phyloP scores from a whole-genome alignment of 345 rosid genomes.

The Cochlearia excelsa region DNA sequence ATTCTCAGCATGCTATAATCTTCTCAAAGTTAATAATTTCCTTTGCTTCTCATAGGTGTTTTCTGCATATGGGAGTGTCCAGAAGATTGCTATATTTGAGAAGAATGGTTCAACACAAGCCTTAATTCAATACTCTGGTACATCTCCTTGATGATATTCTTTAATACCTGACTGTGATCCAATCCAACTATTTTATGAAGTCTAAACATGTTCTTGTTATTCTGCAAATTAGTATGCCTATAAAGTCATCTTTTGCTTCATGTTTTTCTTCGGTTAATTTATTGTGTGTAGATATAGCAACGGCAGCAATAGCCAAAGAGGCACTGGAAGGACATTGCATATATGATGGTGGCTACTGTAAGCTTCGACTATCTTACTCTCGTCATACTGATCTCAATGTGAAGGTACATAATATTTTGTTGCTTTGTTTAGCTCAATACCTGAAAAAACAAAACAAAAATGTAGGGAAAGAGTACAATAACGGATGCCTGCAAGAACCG shows the following conservation, averaged over 20 bases:
- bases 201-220: neutral
- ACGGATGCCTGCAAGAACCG: slow-evolving; percentile 41
- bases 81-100: slow-evolving; percentile 95
- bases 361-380: slow-evolving; percentile 99
- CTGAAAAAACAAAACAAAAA: no score
- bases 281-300: slow-evolving; percentile 55
- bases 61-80: slow-evolving; percentile 83
- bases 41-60: slow-evolving; percentile 53
- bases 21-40: neutral
- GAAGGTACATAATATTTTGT: slow-evolving; percentile 80
- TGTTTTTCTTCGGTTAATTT: neutral
- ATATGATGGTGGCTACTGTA: slow-evolving; percentile 99
- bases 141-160: slow-evolving; percentile 24
- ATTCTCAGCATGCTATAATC: slow-evolving; percentile 1
- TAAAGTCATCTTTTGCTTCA: slow-evolving; percentile 3
- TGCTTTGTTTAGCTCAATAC: slow-evolving; percentile 42
- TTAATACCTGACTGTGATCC: slow-evolving; percentile 11
- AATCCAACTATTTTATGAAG: neutral
- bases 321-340: slow-evolving; percentile 98
- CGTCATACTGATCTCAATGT: slow-evolving; percentile 99
- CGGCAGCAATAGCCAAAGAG: slow-evolving; percentile 83
- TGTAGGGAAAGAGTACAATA: slow-evolving; percentile 25
- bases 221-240: neutral
- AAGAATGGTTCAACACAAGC: slow-evolving; percentile 97
- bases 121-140: slow-evolving; percentile 84